phyloP scores from a whole-genome alignment of 2,329 filamentous ascomycete genomes.

The Conoideocrella luteorostrata region DNA sequence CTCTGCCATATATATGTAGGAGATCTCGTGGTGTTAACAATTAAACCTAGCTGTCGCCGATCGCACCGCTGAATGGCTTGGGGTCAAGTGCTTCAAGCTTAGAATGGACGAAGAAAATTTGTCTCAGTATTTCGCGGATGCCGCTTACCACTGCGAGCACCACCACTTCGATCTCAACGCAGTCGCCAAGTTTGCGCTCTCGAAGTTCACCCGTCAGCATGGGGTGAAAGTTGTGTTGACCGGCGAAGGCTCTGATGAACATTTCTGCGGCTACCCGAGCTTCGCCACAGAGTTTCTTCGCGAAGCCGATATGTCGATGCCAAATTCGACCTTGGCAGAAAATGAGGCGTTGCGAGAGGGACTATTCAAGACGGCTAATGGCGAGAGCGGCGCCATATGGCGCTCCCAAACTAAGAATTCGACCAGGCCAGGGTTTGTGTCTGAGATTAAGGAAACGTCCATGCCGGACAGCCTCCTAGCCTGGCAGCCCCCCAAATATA shows the following conservation, averaged over 20 bases:
- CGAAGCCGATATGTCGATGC: slow-evolving; percentile 37
- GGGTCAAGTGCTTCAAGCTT: slow-evolving; percentile 20
- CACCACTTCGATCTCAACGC: slow-evolving; percentile 41
- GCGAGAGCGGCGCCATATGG: background rate
- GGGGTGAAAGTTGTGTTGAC: slow-evolving; percentile 50
- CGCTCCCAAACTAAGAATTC: background rate
- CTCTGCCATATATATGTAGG: slow-evolving; percentile 12
- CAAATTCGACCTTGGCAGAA: slow-evolving; percentile 15
- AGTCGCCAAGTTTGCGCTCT: slow-evolving; percentile 45
- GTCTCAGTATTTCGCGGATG: slow-evolving; percentile 23
- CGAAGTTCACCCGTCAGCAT: slow-evolving; percentile 34
- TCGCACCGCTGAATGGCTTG: slow-evolving; percentile 26
- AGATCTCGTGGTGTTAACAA: too few species aligned
- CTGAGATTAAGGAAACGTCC: background rate
- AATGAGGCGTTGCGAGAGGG: slow-evolving; percentile 3
- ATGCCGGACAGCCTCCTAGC: background rate
- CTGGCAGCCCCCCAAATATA: background rate
- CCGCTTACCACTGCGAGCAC: slow-evolving; percentile 25
- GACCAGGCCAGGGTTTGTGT: background rate
- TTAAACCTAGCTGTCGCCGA: slow-evolving; percentile 23
- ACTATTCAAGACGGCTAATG: background rate
- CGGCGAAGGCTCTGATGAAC: slow-evolving; percentile 46
- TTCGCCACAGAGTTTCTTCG: slow-evolving; percentile 41
- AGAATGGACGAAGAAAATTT: slow-evolving; percentile 22
- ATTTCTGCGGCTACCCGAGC: slow-evolving; percentile 45